Base-by-base conservation (phyloP, 768 basidiomycete species). In the Trametes maxima region DNA sequence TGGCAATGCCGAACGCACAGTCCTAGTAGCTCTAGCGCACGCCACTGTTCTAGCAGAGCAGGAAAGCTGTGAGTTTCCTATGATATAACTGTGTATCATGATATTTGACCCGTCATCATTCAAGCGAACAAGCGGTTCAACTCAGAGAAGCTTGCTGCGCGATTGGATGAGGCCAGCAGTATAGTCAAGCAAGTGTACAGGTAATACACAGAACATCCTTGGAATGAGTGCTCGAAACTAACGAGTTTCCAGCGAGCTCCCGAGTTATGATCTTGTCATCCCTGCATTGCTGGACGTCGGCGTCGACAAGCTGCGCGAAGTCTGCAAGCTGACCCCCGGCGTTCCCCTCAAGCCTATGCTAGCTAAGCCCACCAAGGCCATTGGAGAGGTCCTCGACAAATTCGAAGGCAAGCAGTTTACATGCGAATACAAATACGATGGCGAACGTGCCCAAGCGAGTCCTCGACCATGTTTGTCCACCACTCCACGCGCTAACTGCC, bases 351-450 rank as follows among this genome's bases (percentile, higher is more conserved):
- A 99, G 69, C 97, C 97, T 14, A 99, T 99, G 97, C 80, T 99
- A 53, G 97, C 97, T 16, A 99, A 98, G 75, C 97, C 97, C 10
- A 98, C 96, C 0, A 99, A 99, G 75, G 97, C 97, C 2, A 98
- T 99, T 66, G 89, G 93, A 14, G 96, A 98, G 75, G 96, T 99
- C 19, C 82, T 99, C 21, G 96, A 99, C 76, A 81, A 95, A 59
- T 99, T 98, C 70, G 97, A 99, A 74, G 88, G 87, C 70, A 95
- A 95, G 75, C 84, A 82, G 55, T 98, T 99, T 72, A 98, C 97
- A 10, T 98, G 95, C 76, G 97, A 99, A 78, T 99, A 99, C 77
- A 99, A 99, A 75, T 99, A 99, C 67, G 97, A 99, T 65, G 97
- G 97, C 7, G 97, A 99, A 73, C 88, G 97, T 48, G 97, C 97